Conservation (phyloP, 257 asterid genomes). For the Capsicum pubescens region DNA sequence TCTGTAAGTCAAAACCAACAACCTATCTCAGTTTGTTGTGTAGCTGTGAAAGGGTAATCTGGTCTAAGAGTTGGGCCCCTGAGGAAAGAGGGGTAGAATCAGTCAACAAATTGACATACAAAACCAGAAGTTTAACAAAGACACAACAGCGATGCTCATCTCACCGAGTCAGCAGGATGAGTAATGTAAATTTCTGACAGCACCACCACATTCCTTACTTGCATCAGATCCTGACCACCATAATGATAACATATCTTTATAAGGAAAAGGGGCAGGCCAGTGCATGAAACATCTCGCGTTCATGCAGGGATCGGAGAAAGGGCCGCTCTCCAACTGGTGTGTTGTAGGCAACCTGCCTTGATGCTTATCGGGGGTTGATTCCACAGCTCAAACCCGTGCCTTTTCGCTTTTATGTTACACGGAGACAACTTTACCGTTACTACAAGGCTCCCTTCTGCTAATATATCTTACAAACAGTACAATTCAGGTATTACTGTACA, state of each 20-base stretch:
- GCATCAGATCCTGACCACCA: no score
- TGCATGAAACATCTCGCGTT: not conserved
- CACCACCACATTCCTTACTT: not conserved
- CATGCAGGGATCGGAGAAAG: not conserved
- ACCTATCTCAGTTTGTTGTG: slow-evolving; percentile 4
- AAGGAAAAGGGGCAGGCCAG: no score
- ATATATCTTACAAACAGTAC: slow-evolving; percentile 21
- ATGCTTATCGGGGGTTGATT: not conserved
- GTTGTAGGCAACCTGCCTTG: no score
- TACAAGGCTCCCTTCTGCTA: not conserved
- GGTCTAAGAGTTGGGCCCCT: not conserved
- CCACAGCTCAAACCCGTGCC: not conserved
- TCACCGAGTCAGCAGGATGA: slow-evolving; percentile 13
- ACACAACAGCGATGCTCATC: not conserved
- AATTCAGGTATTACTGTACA: slow-evolving; percentile 50
- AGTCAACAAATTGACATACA: not conserved
- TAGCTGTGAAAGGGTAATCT: not conserved
- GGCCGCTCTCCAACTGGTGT: no score
- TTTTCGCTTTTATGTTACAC: not conserved
- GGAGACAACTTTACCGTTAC: not conserved
- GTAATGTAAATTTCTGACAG: slow-evolving; percentile 1
- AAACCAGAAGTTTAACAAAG: slow-evolving; percentile 15
- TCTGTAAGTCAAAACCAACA: slow-evolving; percentile 12
- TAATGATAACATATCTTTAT: no score
- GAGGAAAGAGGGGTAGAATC: not conserved